Evolutionary conservation across 305 asterid genomes (phyloP), one percentile per base, ranked within the genome.

Genomic region (Rubia tinctorum): DNA sequence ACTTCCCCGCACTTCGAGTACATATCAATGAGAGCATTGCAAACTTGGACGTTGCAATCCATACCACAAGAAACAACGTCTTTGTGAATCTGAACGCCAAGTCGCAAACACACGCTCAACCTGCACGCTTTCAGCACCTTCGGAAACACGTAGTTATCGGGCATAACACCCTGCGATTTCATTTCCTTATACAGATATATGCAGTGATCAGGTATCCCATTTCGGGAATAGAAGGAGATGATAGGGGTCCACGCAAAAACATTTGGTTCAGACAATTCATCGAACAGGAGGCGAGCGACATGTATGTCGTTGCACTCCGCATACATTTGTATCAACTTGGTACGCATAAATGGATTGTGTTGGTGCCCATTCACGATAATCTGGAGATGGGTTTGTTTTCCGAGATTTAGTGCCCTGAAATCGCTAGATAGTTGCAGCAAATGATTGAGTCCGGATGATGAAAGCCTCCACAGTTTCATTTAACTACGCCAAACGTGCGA

Each of bases 11-110:
- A 77, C 75, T 71, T 84, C 0, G 78, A 70, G 76, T 84, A 84
- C 88, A 84, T 81, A 68, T 75, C 84, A 65, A 84, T 77, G 73
- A 84, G 66, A 75, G 86, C 82, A 76, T 80, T 78, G 51, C 77
- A 74, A 67, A 82, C 86, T 70, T 71, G 81, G 10, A 45, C 59
- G 72, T 76, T 82, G 27, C 64, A 47, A 25, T 61, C 84, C 18
- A 43, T 71, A 11, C 88, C 86, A 30, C 70, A 73, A 40, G 78
- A 75, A 62, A 82, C 59, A 30, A 77, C 75, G 60, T 84, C 86
- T 71, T 74, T 77, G 60, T 81, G 88, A 22, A 84, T 58, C 76
- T 74, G 86, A 63, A 58, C 10, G 44, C 86, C 88, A 23, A 61
- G 56, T 45, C 73, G 66, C 63, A 71, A 71, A 47, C 73, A 56